A percentile compares a stretch with the other conserved stretches of the same genome.
These are phyloP conservation scores for Epichloe bromicola DNA, from an alignment of 2,329 filamentous ascomycete species.

Conservation along the genomic window DNA sequence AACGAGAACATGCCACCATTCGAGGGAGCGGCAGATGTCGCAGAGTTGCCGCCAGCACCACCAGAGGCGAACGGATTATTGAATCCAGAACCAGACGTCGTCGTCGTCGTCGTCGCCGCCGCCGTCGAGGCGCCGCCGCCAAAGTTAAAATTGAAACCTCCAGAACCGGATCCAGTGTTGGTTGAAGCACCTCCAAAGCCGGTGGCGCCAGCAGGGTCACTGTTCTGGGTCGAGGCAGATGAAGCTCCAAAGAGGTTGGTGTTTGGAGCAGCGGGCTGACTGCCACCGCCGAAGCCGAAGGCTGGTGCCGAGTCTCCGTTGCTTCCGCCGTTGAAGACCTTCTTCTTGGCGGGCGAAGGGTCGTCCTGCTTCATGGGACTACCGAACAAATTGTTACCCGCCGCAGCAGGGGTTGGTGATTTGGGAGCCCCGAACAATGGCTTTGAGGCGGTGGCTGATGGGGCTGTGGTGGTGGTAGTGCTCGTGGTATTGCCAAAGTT, in stretches of 20 bases:
- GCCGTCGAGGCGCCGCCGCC: constrained; percentile 7
- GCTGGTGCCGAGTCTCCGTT: constrained; percentile 15
- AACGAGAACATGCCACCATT: constrained; percentile 26
- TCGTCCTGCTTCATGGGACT: constrained; percentile 32
- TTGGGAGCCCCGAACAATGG: constrained; percentile 26
- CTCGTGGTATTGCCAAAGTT: constrained; percentile 18
- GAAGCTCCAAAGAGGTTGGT: constrained; percentile 25
- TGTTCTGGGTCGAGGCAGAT: constrained; percentile 12
- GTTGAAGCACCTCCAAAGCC: constrained; percentile 26
- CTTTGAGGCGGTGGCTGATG: constrained; percentile 16
- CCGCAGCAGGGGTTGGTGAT: constrained; percentile 17
- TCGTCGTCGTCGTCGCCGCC: constrained; percentile 1
- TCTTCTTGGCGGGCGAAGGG: constrained; percentile 25
- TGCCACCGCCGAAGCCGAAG: constrained; percentile 21
- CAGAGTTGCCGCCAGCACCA: constrained; percentile 12
- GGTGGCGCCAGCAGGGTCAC: constrained; percentile 13
- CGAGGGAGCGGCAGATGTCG: constrained; percentile 12
- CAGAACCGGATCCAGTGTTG: constrained; percentile 12
- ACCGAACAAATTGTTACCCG: constrained; percentile 23
- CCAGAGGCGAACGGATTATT: constrained; percentile 28
- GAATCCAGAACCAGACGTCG: constrained; percentile 17
- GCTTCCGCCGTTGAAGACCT: constrained; percentile 16
- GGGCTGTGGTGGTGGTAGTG: constrained; percentile 17
- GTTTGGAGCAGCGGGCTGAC: constrained; percentile 14
- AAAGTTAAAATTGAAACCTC: constrained; percentile 21